Evolutionary conservation across 1,284 basidiomycete genomes (phyloP).

Genomic region (Leucoagaricus sp.): DNA sequence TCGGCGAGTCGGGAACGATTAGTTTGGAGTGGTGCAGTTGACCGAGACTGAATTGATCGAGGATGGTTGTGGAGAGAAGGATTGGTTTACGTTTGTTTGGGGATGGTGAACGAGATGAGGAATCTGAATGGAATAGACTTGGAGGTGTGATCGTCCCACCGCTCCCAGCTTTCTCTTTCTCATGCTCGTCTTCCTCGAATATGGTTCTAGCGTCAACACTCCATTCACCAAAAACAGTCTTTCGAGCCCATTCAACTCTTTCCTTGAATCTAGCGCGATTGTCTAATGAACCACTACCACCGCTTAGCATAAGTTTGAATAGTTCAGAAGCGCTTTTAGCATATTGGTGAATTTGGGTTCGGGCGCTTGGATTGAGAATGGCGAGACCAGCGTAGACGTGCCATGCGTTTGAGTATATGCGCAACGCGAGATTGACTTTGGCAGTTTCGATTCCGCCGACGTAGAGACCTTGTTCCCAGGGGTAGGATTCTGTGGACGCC

Average conservation of each 20-base stretch:
- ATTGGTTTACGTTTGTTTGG: conserved; percentile 57
- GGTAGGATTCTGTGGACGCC: conserved; percentile 79
- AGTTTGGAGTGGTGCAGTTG: conserved; percentile 34
- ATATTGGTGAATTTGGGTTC: conserved; percentile 88
- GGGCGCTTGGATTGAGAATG: conserved; percentile 93
- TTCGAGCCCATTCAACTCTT: conserved; percentile 77
- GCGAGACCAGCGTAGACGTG: conserved; percentile 99
- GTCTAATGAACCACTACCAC: conserved; percentile 52
- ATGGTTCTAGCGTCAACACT: conserved; percentile 24
- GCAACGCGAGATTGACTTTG: conserved; percentile 96
- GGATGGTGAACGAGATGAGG: conserved; percentile 24
- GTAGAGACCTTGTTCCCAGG: conserved; percentile 95
- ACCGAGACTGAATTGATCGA: conserved; percentile 89
- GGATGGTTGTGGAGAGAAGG: conserved; percentile 82
- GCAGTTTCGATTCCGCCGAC: conserved; percentile 99
- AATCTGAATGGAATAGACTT: background rate
- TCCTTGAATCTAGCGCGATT: conserved; percentile 58
- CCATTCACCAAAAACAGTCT: conserved; percentile 74
- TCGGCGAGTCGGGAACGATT: conserved; percentile 13
- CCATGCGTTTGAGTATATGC: conserved; percentile 98
- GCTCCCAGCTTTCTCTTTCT: too few relatives aligned
- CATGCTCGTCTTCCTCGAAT: conserved; percentile 13
- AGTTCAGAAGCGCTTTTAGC: conserved; percentile 85
- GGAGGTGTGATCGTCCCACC: background rate
- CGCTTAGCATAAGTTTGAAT: conserved; percentile 96